phyloP scores from a whole-genome alignment of 495 filamentous ascomycete genomes.

The Aspergillus wentii region DNA sequence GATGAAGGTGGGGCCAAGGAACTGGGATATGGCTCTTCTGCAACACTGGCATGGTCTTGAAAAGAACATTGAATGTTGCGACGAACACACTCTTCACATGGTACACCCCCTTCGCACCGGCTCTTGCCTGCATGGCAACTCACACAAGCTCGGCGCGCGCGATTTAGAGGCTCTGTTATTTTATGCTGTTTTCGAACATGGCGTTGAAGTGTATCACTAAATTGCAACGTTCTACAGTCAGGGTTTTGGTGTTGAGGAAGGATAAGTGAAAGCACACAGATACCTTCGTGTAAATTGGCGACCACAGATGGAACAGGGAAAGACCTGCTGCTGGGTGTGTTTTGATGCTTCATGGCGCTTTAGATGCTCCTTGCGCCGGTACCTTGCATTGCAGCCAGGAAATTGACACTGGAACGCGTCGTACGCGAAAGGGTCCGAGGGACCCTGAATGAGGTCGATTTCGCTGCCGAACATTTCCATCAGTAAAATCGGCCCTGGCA shows the following conservation, averaged over 20 bases:
- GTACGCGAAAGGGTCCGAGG: too few relatives aligned
- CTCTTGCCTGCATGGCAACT: slow-evolving; percentile 18
- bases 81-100: slow-evolving; percentile 20
- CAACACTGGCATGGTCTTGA: neutral
- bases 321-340: slow-evolving; percentile 7
- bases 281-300: slow-evolving; percentile 19
- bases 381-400: slow-evolving; percentile 13
- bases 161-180: slow-evolving; percentile 10
- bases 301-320: slow-evolving; percentile 14
- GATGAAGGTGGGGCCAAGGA: neutral
- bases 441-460: too few relatives aligned
- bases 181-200: slow-evolving; percentile 17
- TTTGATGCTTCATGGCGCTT: slow-evolving; percentile 8
- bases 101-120: slow-evolving; percentile 21
- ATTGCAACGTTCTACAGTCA: too few relatives aligned
- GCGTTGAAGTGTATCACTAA: slow-evolving; percentile 26
- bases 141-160: slow-evolving; percentile 13
- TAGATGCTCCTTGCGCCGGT: slow-evolving; percentile 16
- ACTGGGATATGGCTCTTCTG: neutral
- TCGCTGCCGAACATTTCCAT: too few relatives aligned
- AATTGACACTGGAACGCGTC: too few relatives aligned
- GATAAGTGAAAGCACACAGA: neutral
- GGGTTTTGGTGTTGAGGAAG: too few relatives aligned
- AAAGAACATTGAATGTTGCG: slow-evolving; percentile 16
- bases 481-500: too few relatives aligned